Conservation (phyloP, 1,139 yeast species). For the Pneumocystis oryctolagi region DNA sequence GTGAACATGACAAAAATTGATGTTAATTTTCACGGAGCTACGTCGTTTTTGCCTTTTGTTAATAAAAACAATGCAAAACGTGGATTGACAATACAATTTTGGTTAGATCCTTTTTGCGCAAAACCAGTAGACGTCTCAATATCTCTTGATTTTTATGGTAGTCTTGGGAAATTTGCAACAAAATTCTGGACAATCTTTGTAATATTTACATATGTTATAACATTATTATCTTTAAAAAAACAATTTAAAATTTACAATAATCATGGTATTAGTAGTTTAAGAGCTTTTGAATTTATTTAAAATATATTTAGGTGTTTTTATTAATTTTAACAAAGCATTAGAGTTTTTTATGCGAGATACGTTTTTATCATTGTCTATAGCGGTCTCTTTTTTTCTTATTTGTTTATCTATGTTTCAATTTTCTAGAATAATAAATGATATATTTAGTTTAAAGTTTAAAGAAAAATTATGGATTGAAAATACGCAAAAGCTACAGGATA, state of each 20-base stretch:
- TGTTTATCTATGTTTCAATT: constrained; percentile 13
- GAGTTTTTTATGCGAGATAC: constrained; percentile 22
- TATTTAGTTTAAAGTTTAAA: neutral
- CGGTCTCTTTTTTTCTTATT: constrained; percentile 31
- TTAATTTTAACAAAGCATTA: constrained; percentile 39
- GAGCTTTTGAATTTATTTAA: neutral
- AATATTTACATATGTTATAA: constrained; percentile 22
- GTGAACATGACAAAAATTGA: constrained; percentile 34
- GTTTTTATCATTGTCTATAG: constrained; percentile 18
- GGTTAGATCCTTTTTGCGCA: constrained; percentile 21
- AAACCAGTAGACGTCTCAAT: constrained; percentile 18
- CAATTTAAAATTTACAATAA: constrained; percentile 19
- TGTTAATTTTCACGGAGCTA: constrained; percentile 45
- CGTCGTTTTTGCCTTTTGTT: constrained; percentile 54
- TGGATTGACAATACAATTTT: constrained; percentile 26
- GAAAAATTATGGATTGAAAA: neutral
- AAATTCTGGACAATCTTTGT: constrained; percentile 24
- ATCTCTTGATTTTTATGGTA: constrained; percentile 25
- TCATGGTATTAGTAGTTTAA: constrained; percentile 6
- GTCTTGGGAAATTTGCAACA: constrained; percentile 25
- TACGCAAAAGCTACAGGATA: constrained; percentile 21
- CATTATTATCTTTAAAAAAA: constrained; percentile 18
- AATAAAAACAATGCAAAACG: constrained; percentile 12
- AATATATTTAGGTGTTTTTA: constrained; percentile 28
- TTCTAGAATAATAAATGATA: neutral